Evolutionary conservation across 73 alveolate genomes (phyloP).

Genomic region (Symbiodinium pilosum): DNA sequence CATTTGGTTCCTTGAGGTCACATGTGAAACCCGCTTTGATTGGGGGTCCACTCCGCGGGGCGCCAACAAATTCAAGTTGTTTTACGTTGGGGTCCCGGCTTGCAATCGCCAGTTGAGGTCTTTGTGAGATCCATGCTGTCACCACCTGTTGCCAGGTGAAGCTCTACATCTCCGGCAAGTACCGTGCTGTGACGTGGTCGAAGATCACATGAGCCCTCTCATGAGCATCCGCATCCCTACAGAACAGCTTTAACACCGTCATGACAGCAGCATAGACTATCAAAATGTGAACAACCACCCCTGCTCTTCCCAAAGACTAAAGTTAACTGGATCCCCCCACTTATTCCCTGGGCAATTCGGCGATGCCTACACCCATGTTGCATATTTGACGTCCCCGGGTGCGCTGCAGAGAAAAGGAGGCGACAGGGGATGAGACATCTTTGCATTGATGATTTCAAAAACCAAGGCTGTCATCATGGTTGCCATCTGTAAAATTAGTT

Average conservation of each 20-base stretch:
- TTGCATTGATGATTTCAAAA: not conserved
- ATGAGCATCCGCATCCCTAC: not conserved
- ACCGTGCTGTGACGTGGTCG: constrained; percentile 90
- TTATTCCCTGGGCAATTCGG: not conserved
- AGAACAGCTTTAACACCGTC: too few species aligned
- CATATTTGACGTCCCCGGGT: not conserved
- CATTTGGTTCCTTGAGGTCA: too few species aligned
- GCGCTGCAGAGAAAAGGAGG: not conserved
- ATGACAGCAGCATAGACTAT: not conserved
- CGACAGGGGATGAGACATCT: not conserved
- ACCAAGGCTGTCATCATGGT: too few species aligned
- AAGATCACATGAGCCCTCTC: constrained; percentile 5
- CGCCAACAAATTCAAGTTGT: too few species aligned
- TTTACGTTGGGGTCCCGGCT: too few species aligned
- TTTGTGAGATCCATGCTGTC: too few species aligned
- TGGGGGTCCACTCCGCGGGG: too few species aligned
- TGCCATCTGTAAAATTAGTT: too few species aligned
- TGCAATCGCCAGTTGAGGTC: too few species aligned
- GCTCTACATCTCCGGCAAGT: constrained; percentile 59
- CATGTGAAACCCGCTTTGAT: too few species aligned
- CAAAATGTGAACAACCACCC: not conserved
- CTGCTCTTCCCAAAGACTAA: not conserved
- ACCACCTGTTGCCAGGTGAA: constrained; percentile 44
- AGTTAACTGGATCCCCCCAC: not conserved
- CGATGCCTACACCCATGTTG: not conserved